A percentile compares a stretch with the other conserved stretches of the same genome.
Conservation (phyloP, 179 eudicot genomes). For the Spergularia azorica region DNA sequence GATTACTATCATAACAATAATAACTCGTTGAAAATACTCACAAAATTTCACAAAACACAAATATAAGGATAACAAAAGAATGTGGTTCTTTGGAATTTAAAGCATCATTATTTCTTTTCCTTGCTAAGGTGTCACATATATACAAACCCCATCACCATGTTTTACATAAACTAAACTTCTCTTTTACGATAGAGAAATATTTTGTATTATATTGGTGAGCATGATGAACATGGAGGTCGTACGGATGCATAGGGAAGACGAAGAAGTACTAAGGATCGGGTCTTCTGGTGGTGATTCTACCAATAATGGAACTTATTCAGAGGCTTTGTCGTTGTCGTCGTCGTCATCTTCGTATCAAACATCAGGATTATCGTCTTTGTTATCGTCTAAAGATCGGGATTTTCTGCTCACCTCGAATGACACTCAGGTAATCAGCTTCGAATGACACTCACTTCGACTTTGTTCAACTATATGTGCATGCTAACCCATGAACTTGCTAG, state of each 20-base stretch:
- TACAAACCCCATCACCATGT: no score
- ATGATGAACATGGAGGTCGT: not conserved
- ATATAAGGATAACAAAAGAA: conserved; percentile 6
- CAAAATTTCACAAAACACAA: not conserved
- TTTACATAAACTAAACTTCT: not conserved
- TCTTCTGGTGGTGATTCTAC: not conserved
- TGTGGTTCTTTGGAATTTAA: conserved; percentile 21
- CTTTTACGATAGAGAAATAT: no score
- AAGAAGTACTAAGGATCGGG: not conserved
- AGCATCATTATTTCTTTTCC: not conserved
- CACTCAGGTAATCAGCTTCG: conserved; percentile 60
- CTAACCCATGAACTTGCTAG: no score
- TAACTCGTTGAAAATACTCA: not conserved
- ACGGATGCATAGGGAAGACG: conserved; percentile 23
- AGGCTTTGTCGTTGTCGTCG: no score
- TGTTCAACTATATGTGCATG: not conserved
- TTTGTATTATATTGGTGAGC: no score
- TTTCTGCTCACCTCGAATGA: conserved; percentile 54
- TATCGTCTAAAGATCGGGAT: conserved; percentile 55
- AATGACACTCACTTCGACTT: not conserved
- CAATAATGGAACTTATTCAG: not conserved
- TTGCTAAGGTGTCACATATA: not conserved
- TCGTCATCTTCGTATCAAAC: not conserved
- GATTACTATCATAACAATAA: conserved; percentile 3
- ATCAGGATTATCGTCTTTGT: conserved; percentile 41